Evolutionary conservation across 1,139 yeast species (phyloP).

Genomic region (Pichia sp.): DNA sequence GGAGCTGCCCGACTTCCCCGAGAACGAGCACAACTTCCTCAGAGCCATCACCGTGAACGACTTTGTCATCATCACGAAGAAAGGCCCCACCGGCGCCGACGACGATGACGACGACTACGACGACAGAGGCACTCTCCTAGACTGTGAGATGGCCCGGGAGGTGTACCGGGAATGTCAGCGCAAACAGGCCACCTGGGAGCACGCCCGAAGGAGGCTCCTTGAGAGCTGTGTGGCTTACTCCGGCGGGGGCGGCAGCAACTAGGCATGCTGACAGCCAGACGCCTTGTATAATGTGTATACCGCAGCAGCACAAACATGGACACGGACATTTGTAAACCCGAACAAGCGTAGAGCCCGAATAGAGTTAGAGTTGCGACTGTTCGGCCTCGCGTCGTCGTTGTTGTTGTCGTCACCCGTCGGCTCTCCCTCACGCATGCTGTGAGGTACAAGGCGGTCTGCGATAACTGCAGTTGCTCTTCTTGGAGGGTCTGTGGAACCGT

Average conservation of each 20-base stretch:
- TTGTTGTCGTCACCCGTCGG: background rate
- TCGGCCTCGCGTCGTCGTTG: background rate
- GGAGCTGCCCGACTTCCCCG: slow-evolving; percentile 22
- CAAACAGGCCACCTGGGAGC: background rate
- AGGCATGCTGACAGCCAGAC: no score
- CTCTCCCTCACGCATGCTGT: background rate
- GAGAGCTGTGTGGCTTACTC: background rate
- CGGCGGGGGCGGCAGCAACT: background rate
- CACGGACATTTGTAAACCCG: no score
- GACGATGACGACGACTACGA: background rate
- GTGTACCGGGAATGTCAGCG: slow-evolving; percentile 20
- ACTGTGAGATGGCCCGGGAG: slow-evolving; percentile 20
- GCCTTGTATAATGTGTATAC: background rate
- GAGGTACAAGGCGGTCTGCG: background rate
- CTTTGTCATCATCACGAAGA: slow-evolving; percentile 26
- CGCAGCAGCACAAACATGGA: background rate
- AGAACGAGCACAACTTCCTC: slow-evolving; percentile 32
- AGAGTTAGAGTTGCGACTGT: no score
- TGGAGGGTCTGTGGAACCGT: no score
- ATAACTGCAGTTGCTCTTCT: no score
- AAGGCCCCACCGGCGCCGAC: background rate
- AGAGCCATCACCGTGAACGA: slow-evolving; percentile 34
- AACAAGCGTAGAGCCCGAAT: no score
- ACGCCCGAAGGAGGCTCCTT: background rate
- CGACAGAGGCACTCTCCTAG: slow-evolving; percentile 16